Conservation (phyloP, 2,329 filamentous ascomycete genomes). For the Xylariaceae sp. region DNA sequence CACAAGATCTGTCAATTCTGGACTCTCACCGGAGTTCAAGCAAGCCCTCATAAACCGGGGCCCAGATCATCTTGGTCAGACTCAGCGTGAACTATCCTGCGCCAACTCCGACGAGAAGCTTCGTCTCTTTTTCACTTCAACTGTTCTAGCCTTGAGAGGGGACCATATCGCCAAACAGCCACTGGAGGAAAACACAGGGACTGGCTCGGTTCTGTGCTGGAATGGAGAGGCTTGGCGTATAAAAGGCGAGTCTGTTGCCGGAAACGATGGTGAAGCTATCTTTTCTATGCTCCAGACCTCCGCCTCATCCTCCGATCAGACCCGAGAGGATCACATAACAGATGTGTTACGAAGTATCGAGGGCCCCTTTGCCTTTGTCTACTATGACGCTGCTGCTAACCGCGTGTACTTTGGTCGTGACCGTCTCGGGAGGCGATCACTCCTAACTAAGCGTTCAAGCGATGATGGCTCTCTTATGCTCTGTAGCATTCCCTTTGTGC, state of each 20-base stretch:
- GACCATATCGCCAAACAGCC: conserved; percentile 68
- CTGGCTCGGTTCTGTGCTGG: conserved; percentile 77
- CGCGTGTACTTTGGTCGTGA: conserved; percentile 80
- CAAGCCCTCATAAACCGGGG: conserved; percentile 50
- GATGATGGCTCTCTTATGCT: conserved; percentile 48
- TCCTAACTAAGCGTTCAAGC: conserved; percentile 55
- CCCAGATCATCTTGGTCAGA: conserved; percentile 52
- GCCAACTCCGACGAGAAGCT: conserved; percentile 23
- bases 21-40: conserved; percentile 37
- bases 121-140: conserved; percentile 61
- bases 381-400: conserved; percentile 58
- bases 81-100: conserved; percentile 28
- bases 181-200: conserved; percentile 47
- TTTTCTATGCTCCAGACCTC: conserved; percentile 44
- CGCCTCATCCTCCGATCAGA: conserved; percentile 21
- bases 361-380: conserved; percentile 88
- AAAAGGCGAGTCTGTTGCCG: conserved; percentile 49
- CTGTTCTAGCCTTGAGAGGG: conserved; percentile 86
- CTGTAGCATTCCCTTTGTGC: conserved; percentile 63
- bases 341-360: conserved; percentile 56
- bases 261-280: conserved; percentile 73
- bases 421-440: conserved; percentile 77
- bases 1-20: conserved; percentile 32
- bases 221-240: conserved; percentile 95
- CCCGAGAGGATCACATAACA: conserved; percentile 38